Evolutionary conservation across 768 basidiomycete genomes (phyloP).

Genomic region (Auriscalpium vulgare): DNA sequence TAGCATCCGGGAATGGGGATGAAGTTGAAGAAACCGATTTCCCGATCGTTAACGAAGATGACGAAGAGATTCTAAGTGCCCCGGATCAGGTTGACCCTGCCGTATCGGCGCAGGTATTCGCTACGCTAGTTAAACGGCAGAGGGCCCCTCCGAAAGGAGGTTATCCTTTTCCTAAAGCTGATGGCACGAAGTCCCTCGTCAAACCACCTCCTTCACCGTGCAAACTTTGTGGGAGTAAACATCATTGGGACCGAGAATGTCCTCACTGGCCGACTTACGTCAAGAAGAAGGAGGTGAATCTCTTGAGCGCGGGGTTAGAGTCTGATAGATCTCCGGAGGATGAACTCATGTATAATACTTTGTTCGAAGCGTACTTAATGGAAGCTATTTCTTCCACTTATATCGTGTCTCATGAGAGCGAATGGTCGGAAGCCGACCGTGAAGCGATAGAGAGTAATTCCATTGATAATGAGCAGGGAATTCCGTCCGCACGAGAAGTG

Average conservation of each 20-base stretch:
- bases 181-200: not conserved
- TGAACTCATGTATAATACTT: constrained; percentile 24
- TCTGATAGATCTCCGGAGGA: constrained; percentile 21
- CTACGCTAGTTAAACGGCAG: not conserved
- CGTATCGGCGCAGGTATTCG: no score
- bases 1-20: no score
- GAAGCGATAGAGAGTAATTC: no score
- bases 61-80: no score
- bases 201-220: not conserved
- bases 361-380: not conserved
- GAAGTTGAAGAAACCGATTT: no score
- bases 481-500: no score
- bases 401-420: not conserved
- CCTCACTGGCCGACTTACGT: constrained; percentile 16
- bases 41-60: no score
- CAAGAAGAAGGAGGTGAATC: constrained; percentile 15
- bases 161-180: not conserved
- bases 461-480: no score
- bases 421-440: no score
- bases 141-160: not conserved
- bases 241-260: constrained; percentile 30
- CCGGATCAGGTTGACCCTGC: no score
- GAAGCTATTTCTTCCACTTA: not conserved
- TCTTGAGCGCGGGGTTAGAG: not conserved
- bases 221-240: constrained; percentile 22